phyloP scores from a whole-genome alignment of 345 rosid genomes.

The Murraya koenigii region DNA sequence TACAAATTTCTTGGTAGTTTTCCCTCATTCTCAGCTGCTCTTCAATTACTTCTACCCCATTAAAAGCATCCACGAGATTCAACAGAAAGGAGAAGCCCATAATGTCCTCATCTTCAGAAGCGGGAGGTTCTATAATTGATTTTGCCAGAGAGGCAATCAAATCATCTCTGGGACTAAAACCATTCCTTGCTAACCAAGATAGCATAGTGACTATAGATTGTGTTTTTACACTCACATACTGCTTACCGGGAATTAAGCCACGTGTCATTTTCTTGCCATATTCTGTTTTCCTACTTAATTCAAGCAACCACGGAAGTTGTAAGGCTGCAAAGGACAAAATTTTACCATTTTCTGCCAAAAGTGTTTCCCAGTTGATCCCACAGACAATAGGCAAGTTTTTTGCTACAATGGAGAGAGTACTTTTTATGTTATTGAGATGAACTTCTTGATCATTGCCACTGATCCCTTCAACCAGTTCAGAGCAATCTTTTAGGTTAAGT shows the following conservation, averaged over 20 bases:
- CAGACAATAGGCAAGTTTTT: constrained; percentile 54
- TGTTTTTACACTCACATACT: constrained; percentile 57
- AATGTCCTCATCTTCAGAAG: constrained; percentile 78
- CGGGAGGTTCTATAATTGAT: constrained; percentile 81
- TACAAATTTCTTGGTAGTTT: constrained; percentile 76
- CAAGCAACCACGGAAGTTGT: constrained; percentile 91
- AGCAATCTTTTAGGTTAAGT: constrained; percentile 45
- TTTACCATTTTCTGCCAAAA: constrained; percentile 72
- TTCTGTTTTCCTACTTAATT: constrained; percentile 52
- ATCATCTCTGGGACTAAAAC: constrained; percentile 82
- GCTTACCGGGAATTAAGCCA: constrained; percentile 58
- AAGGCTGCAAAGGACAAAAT: constrained; percentile 64
- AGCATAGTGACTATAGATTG: constrained; percentile 62
- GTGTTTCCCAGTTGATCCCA: constrained; percentile 53
- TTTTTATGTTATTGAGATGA: constrained; percentile 41
- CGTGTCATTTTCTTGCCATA: constrained; percentile 40
- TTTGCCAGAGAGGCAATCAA: constrained; percentile 74
- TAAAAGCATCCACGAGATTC: constrained; percentile 84
- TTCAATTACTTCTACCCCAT: constrained; percentile 89
- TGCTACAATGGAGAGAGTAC: constrained; percentile 55
- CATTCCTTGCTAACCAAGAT: constrained; percentile 86
- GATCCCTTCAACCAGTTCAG: constrained; percentile 43
- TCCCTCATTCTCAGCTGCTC: constrained; percentile 76
- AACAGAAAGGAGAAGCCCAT: constrained; percentile 83
- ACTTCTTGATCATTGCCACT: constrained; percentile 41